phyloP scores from a whole-genome alignment of 495 filamentous ascomycete genomes.

The Apiosordaria backusii region DNA sequence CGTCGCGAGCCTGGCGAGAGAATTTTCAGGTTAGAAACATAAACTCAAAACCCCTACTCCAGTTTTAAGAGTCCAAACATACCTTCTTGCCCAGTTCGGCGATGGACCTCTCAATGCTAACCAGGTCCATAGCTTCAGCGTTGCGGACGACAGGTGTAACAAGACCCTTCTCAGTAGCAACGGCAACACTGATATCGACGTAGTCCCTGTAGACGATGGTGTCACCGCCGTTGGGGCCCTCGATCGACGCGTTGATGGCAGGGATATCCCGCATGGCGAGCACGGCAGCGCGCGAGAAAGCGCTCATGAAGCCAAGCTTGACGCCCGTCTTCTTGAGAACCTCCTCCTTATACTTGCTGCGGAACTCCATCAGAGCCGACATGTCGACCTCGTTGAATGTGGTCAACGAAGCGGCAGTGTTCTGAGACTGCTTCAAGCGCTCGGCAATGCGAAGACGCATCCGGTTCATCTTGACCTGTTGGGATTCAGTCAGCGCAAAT shows the following conservation, averaged over 20 bases:
- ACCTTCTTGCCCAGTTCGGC: slow-evolving; percentile 95
- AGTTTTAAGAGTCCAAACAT: neutral
- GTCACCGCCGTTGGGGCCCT: slow-evolving; percentile 90
- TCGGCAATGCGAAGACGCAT: slow-evolving; percentile 97
- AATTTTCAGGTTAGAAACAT: slow-evolving; percentile 20
- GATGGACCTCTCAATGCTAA: slow-evolving; percentile 88
- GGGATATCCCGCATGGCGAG: slow-evolving; percentile 93
- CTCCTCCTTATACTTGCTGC: slow-evolving; percentile 94
- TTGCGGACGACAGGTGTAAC: slow-evolving; percentile 97
- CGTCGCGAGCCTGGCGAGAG: slow-evolving; percentile 72
- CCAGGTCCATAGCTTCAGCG: slow-evolving; percentile 77
- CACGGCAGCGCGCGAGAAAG: slow-evolving; percentile 87
- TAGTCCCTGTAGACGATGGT: slow-evolving; percentile 98
- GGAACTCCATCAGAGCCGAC: slow-evolving; percentile 95
- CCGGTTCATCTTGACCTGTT: slow-evolving; percentile 97
- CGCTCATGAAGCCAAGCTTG: slow-evolving; percentile 98
- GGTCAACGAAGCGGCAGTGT: slow-evolving; percentile 93
- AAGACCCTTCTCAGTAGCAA: slow-evolving; percentile 95
- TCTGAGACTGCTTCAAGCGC: slow-evolving; percentile 97
- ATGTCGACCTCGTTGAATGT: slow-evolving; percentile 99
- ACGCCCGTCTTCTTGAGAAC: slow-evolving; percentile 93
- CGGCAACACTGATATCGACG: slow-evolving; percentile 95
- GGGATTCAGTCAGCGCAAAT: slow-evolving; percentile 10
- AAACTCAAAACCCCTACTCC: neutral
- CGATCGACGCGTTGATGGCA: slow-evolving; percentile 96